phyloP scores from a whole-genome alignment of 306 rosid genomes.

The Pyrus pyrifolia region DNA sequence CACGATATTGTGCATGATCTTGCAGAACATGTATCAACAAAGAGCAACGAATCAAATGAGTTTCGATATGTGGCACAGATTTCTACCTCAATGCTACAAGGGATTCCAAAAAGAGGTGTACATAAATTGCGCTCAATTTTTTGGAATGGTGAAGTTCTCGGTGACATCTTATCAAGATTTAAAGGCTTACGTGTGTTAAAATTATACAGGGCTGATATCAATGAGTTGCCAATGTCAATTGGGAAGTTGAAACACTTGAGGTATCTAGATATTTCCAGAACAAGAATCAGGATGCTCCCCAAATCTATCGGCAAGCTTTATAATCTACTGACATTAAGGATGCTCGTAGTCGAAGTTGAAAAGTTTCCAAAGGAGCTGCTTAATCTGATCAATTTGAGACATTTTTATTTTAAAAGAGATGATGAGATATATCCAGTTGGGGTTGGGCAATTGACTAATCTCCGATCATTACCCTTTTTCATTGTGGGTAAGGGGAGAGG shows the following conservation, averaged over 20 bases:
- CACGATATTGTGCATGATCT: neutral
- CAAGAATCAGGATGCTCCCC: neutral
- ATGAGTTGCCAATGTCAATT: neutral
- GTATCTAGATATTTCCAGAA: neutral
- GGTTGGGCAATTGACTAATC: neutral
- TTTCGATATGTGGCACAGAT: neutral
- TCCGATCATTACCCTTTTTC: neutral
- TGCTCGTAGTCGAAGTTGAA: accelerated
- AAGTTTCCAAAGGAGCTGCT: neutral
- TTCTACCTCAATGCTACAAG: neutral
- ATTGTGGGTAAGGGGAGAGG: neutral
- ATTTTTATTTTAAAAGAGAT: neutral
- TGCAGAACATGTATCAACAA: neutral
- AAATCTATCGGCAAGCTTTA: neutral
- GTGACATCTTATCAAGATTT: neutral
- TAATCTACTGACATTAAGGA: neutral
- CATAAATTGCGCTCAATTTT: neutral
- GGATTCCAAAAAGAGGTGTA: neutral
- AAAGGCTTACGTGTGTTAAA: neutral
- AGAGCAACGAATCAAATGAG: neutral
- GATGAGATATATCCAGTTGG: neutral
- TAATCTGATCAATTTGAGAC: neutral
- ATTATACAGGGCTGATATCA: neutral
- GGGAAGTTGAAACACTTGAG: neutral
- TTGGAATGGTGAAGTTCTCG: neutral